phyloP scores from a whole-genome alignment of 2,329 filamentous ascomycete genomes.

The Aspergillus pseudoglaucus region DNA sequence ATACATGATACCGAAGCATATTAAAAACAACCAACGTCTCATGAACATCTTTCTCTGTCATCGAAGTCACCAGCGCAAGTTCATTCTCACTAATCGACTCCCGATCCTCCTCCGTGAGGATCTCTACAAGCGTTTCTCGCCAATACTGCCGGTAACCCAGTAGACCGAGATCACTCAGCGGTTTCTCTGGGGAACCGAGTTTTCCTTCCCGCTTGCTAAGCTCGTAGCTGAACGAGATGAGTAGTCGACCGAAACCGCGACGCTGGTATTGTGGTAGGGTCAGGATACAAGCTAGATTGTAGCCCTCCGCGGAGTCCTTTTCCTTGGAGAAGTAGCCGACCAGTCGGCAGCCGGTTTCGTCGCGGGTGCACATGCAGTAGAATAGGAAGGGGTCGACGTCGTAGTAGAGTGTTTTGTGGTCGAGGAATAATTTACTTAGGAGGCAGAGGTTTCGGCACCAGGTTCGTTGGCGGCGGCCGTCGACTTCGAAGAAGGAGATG shows the following conservation, averaged over 20 bases:
- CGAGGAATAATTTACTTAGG: slow-evolving; percentile 92
- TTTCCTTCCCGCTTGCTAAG: slow-evolving; percentile 92
- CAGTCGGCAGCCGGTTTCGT: slow-evolving; percentile 87
- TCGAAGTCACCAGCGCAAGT: slow-evolving; percentile 70
- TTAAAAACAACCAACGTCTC: slow-evolving; percentile 89
- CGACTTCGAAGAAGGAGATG: slow-evolving; percentile 94
- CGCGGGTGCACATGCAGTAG: slow-evolving; percentile 93
- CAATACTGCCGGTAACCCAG: slow-evolving; percentile 95
- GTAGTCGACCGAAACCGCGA: slow-evolving; percentile 82
- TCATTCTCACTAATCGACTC: slow-evolving; percentile 70
- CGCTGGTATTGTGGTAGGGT: slow-evolving; percentile 94
- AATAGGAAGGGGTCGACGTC: slow-evolving; percentile 96
- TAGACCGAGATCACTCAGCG: slow-evolving; percentile 85
- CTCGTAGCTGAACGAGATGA: slow-evolving; percentile 97
- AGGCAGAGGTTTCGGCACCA: slow-evolving; percentile 98
- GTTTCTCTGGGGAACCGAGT: slow-evolving; percentile 93
- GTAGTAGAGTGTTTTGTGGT: slow-evolving; percentile 96
- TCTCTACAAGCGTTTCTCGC: slow-evolving; percentile 87
- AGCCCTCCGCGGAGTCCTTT: slow-evolving; percentile 92
- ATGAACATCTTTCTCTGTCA: slow-evolving; percentile 97
- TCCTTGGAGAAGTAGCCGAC: slow-evolving; percentile 99
- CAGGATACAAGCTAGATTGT: slow-evolving; percentile 96
- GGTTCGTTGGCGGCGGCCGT: slow-evolving; percentile 93
- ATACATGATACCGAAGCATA: slow-evolving; percentile 82
- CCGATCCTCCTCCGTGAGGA: slow-evolving; percentile 68